Evolutionary conservation across 1,284 basidiomycete genomes (phyloP).

Genomic region (Microbotryum scabiosae): DNA sequence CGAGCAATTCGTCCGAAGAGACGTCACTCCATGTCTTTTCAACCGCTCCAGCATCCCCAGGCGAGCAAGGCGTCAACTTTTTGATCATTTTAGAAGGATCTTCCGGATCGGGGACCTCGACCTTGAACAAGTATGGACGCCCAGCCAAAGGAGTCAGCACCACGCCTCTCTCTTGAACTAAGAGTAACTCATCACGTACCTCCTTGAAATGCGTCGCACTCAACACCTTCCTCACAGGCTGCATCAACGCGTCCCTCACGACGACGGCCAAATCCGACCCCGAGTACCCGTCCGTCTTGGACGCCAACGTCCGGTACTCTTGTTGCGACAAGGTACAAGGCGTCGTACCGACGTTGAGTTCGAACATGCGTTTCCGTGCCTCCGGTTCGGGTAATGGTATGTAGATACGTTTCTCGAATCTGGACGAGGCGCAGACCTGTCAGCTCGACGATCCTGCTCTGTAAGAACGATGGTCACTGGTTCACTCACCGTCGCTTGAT

Average conservation of each 20-base stretch:
- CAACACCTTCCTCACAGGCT: conserved; percentile 93
- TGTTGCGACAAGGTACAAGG: conserved; percentile 71
- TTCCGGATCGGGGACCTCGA: conserved; percentile 40
- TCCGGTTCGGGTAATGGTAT: conserved; percentile 92
- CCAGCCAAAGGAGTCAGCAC: background rate
- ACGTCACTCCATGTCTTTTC: conserved; percentile 94
- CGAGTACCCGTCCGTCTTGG: conserved; percentile 79
- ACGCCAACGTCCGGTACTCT: conserved; percentile 75
- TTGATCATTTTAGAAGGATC: conserved; percentile 49
- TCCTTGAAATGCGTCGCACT: conserved; percentile 90
- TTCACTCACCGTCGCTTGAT: conserved; percentile 77
- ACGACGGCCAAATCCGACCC: conserved; percentile 93
- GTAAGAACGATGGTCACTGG: background rate
- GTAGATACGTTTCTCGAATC: conserved; percentile 84
- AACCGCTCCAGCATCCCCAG: conserved; percentile 73
- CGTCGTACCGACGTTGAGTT: conserved; percentile 88
- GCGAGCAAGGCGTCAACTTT: conserved; percentile 81
- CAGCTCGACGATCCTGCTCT: background rate
- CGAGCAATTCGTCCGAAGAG: conserved; percentile 77
- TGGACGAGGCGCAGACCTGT: background rate
- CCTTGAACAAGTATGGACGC: conserved; percentile 32
- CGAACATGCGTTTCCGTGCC: conserved; percentile 91
- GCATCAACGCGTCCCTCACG: conserved; percentile 96
- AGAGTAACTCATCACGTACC: conserved; percentile 32
- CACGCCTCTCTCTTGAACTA: background rate